These are phyloP conservation scores for Monosporascus sp. DNA, from an alignment of 2,329 filamentous ascomycete species.

Conservation along the genomic window DNA sequence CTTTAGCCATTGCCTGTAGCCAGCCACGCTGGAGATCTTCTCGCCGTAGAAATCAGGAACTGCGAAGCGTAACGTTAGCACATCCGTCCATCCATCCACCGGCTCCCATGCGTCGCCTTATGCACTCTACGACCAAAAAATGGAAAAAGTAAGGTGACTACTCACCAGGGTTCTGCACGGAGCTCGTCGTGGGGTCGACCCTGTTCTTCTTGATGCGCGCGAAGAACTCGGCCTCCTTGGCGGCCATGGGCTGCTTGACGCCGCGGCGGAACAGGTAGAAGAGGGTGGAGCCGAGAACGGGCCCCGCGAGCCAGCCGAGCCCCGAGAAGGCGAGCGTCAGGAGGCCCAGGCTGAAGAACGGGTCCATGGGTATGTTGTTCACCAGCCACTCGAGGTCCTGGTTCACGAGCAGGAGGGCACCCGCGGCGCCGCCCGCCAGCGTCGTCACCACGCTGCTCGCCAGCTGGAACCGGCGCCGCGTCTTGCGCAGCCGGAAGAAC, in stretches of 20 bases:
- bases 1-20: slow-evolving; percentile 93
- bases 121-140: no score
- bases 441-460: slow-evolving; percentile 67
- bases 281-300: slow-evolving; percentile 70
- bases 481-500: slow-evolving; percentile 86
- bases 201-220: slow-evolving; percentile 85
- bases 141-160: neutral
- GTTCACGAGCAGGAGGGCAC: slow-evolving; percentile 62
- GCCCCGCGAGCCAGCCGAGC: slow-evolving; percentile 84
- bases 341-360: slow-evolving; percentile 77
- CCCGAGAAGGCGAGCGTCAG: slow-evolving; percentile 71
- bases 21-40: slow-evolving; percentile 89
- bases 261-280: slow-evolving; percentile 74
- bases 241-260: slow-evolving; percentile 65
- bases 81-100: neutral
- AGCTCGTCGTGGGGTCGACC: slow-evolving; percentile 85
- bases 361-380: slow-evolving; percentile 75
- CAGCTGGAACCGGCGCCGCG: slow-evolving; percentile 77
- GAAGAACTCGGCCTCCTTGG: slow-evolving; percentile 94
- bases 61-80: slow-evolving; percentile 16
- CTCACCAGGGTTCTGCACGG: slow-evolving; percentile 75
- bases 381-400: slow-evolving; percentile 68
- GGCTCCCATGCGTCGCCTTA: no score
- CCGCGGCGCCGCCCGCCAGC: slow-evolving; percentile 54
- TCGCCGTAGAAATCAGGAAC: slow-evolving; percentile 98